A percentile compares a stretch with the other conserved stretches of the same genome.
Conservation (phyloP, 1,139 yeast genomes). For the Magnusiomyces suaveolens region DNA sequence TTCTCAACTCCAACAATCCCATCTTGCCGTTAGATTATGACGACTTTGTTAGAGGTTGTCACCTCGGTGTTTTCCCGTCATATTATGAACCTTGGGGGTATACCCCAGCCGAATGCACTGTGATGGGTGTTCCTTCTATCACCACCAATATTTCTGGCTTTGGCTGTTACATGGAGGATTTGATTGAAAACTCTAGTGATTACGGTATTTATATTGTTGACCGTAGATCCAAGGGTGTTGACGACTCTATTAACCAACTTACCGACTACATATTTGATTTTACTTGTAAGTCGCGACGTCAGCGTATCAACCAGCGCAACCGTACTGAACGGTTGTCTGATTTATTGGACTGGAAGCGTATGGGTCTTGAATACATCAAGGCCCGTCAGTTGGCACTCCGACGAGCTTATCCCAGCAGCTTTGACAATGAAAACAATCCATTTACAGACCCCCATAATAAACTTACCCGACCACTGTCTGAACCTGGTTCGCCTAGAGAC, state of each 20-base stretch:
- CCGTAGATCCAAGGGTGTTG: constrained; percentile 86
- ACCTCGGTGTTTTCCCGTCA: constrained; percentile 95
- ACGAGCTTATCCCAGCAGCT: constrained; percentile 87
- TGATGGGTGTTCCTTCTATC: constrained; percentile 98
- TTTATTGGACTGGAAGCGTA: constrained; percentile 91
- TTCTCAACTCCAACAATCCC: constrained; percentile 89
- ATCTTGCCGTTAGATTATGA: constrained; percentile 89
- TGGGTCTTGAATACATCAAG: constrained; percentile 93
- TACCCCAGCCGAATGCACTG: constrained; percentile 98
- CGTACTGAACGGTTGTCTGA: constrained; percentile 92
- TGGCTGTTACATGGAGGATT: constrained; percentile 97
- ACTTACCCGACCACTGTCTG: constrained; percentile 84
- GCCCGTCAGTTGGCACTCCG: constrained; percentile 87
- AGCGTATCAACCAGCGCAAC: constrained; percentile 94
- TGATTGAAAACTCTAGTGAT: constrained; percentile 88
- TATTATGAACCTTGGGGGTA: constrained; percentile 99
- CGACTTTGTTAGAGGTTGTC: constrained; percentile 96
- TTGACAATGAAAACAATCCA: constrained; percentile 43
- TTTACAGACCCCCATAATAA: constrained; percentile 43
- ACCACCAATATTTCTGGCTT: constrained; percentile 94
- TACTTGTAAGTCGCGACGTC: constrained; percentile 82
- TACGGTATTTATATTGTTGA: constrained; percentile 96
- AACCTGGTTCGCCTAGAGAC: constrained; percentile 84
- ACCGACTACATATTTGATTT: constrained; percentile 86
- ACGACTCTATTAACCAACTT: constrained; percentile 87